phyloP scores from a whole-genome alignment of 257 asterid genomes.

The Solanum piurae region DNA sequence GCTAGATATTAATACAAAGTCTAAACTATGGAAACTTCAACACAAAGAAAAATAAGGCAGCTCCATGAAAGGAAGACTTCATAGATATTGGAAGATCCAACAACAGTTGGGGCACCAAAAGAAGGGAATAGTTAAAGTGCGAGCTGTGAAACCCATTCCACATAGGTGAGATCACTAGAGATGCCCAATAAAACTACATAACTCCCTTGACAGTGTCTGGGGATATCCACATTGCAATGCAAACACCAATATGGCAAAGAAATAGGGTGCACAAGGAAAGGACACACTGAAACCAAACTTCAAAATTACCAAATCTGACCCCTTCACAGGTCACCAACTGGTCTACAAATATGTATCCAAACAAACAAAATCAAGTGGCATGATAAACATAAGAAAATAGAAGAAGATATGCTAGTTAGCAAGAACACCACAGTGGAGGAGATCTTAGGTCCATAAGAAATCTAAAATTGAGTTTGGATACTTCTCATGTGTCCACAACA shows the following conservation, averaged over 20 bases:
- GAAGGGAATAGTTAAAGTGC: not conserved
- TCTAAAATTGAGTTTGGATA: not conserved
- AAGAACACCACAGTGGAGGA: not conserved
- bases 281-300: not conserved
- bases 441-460: not conserved
- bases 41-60: not conserved
- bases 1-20: not conserved
- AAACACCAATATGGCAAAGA: not conserved
- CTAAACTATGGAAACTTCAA: not conserved
- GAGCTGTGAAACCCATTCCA: not conserved
- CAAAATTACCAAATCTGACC: not conserved
- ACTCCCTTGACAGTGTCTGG: not conserved
- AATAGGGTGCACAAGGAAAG: not conserved
- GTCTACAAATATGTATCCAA: not conserved
- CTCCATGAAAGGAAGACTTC: not conserved
- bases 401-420: not conserved
- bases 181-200: not conserved
- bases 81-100: not conserved
- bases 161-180: not conserved
- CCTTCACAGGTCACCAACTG: not conserved
- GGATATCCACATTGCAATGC: not conserved
- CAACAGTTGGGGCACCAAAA: not conserved
- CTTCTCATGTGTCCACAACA: not conserved
- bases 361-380: not conserved
- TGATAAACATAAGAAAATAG: not conserved